A percentile compares a stretch with the other conserved stretches of the same genome.
These are phyloP conservation scores for Clitocybe nebularis DNA, from an alignment of 1,284 basidiomycete genomes.

Conservation along the genomic window DNA sequence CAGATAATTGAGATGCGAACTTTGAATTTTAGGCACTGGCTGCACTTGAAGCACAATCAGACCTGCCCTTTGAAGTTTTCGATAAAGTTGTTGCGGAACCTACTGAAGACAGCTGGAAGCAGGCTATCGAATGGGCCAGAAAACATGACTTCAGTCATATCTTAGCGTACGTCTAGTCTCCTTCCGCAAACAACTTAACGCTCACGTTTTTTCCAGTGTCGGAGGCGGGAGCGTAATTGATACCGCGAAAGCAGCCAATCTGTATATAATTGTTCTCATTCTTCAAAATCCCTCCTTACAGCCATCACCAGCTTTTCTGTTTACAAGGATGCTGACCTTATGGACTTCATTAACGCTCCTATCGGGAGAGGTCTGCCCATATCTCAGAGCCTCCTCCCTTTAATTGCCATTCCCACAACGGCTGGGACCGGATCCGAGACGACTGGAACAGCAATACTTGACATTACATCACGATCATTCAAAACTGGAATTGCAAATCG, in stretches of 20 bases:
- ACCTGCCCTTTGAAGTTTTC: conserved; percentile 81
- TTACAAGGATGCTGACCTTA: conserved; percentile 88
- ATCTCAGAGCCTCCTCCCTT: conserved; percentile 68
- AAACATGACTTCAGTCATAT: conserved; percentile 89
- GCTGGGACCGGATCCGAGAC: conserved; percentile 98
- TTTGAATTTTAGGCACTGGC: conserved; percentile 57
- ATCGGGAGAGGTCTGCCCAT: conserved; percentile 91
- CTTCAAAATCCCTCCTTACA: background rate
- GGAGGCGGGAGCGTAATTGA: conserved; percentile 97
- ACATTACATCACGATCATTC: conserved; percentile 86
- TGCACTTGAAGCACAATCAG: conserved; percentile 68
- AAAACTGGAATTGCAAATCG: conserved; percentile 96
- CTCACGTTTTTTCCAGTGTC: conserved; percentile 47
- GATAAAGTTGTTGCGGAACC: conserved; percentile 88
- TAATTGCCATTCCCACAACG: conserved; percentile 94
- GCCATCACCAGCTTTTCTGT: conserved; percentile 59
- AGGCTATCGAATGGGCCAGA: conserved; percentile 88
- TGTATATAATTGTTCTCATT: conserved; percentile 45
- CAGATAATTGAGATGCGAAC: background rate
- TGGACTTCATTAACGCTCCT: conserved; percentile 97
- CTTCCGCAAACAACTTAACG: conserved; percentile 1
- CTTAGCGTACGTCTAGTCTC: conserved; percentile 64
- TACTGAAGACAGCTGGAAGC: conserved; percentile 84
- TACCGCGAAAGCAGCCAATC: conserved; percentile 89
- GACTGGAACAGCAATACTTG: conserved; percentile 95